These are phyloP conservation scores for Arachis hypogaea DNA, from an alignment of 306 rosid species.

Conservation along the genomic window DNA sequence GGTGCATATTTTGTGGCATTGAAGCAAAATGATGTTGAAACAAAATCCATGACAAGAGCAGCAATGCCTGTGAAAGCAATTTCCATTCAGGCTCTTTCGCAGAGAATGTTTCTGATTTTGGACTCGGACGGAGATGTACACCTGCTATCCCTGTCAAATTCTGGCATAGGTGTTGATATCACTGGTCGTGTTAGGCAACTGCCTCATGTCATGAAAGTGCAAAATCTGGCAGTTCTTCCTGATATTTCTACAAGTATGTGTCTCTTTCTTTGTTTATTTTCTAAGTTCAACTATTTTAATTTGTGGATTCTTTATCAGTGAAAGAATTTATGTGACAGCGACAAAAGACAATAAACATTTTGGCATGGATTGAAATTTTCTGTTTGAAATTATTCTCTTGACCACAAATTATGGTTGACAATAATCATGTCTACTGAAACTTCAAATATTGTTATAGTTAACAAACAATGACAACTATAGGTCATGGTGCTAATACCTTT, in stretches of 20 bases:
- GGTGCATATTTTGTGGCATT: conserved; percentile 69
- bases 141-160: conserved; percentile 58
- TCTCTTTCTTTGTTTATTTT: conserved; percentile 38
- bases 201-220: conserved; percentile 67
- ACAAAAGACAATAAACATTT: neutral
- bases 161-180: conserved; percentile 59
- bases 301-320: conserved; percentile 16
- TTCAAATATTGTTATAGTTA: neutral
- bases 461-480: neutral
- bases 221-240: conserved; percentile 66
- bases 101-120: conserved; percentile 62
- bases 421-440: conserved; percentile 8
- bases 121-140: conserved; percentile 82
- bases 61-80: conserved; percentile 57
- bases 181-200: conserved; percentile 56
- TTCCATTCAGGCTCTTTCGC: conserved; percentile 78
- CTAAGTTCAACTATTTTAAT: conserved; percentile 1
- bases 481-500: neutral
- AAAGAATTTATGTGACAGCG: conserved; percentile 12
- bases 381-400: conserved; percentile 15
- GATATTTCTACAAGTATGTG: conserved; percentile 64
- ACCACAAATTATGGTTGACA: neutral
- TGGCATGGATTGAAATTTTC: conserved; percentile 12
- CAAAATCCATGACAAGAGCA: conserved; percentile 45
- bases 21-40: conserved; percentile 51